Evolutionary conservation across 1,139 yeast species (phyloP), one percentile per base, ranked within the genome.

Genomic region (Eremothecium coryli): DNA sequence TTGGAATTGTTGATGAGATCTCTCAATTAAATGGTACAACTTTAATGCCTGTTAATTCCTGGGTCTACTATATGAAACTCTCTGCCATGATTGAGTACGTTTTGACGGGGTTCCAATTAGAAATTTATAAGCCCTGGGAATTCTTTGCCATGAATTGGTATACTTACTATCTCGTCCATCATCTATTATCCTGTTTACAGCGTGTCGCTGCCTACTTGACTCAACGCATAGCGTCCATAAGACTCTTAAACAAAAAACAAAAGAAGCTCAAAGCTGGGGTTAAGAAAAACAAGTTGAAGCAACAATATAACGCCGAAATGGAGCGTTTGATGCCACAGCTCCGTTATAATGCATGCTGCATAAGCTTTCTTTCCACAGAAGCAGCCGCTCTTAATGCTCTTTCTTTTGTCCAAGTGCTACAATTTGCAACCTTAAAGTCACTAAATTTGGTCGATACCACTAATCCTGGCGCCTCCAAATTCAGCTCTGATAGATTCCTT

Each of bases 81-180:
- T 66, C 67, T 29, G 60, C 72, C 28, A 86, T 86, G 94, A 52
- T 73, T 14, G 80, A 82, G 50, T 73, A 78, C n/a, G 68, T 74
- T 2, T 58, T 85, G 21, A 69, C 75, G 39, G 94, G 95, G 1
- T 73, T 86, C 47, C 90, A 82, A 47, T 65, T 84, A 28, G 85
- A 82, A 21, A 58, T 86, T 12, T 84, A 82, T 55, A 74, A 76
- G 45, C 65, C 70, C 2, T 80, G 81, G 68, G 97, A 90, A 55
- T 63, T 69, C 42, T 70, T 71, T 38, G 60, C 72, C 32, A 71
- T 82, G 60, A 79, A 74, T 56, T 80, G 90, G 82, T 76, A 77
- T 50, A 64, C 70, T 0, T 66, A 71, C 33, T 70, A 70, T 46
- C 60, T 86, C 27, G 49, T 72, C 3, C 70, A 69, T 33, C 62